Evolutionary conservation across 2,329 filamentous ascomycete genomes (phyloP), one percentile per base, ranked within the genome.

Genomic region (Epichloe glyceriae): DNA sequence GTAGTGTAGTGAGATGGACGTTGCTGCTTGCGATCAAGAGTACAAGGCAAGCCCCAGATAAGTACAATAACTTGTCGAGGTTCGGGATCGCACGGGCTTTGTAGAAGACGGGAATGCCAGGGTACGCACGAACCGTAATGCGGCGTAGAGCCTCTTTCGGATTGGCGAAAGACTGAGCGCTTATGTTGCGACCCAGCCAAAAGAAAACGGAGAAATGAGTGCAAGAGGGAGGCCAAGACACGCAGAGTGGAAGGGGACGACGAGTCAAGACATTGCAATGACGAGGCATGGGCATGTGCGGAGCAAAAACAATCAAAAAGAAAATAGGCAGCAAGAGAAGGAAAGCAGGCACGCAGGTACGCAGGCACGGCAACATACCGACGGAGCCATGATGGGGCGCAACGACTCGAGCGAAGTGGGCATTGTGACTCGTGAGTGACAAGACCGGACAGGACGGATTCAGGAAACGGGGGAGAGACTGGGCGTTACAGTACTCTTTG

Each of bases 361-460:
- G 11, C 26, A 34, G 30, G 38, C 17, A 20, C n/a, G 46, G 51
- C 54, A 54, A 77, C 78, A 50, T 78, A 81, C 78, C 61, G 78
- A 80, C 46, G 76, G 73, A 53, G 76, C 76, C 78, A 81, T 80
- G 64, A 81, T 81, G 59, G 78, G 78, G 62, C 77, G 76, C 50
- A 75, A 71, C 43, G 78, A 81, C 51, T 81, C 78, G 52, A 80
- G 61, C n/a, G 78, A 81, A 54, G 71, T 64, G 62, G 76, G 75
- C 78, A 81, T 81, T 51, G 8, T 49, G 50, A 44, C 3, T 39
- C 40, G 14, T 7, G 19, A 47, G 40, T 37, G 44, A 48, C 17
- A 44, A 38, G 39, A 44, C 26, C 38, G 11, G 15, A 37, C 33
- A 22, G 41, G 37, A 33, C 41, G 46, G 49, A 39, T 42, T 41